These are phyloP conservation scores for Ascodesmis nigricans DNA, from an alignment of 495 filamentous ascomycete genomes.

Conservation along the genomic window DNA sequence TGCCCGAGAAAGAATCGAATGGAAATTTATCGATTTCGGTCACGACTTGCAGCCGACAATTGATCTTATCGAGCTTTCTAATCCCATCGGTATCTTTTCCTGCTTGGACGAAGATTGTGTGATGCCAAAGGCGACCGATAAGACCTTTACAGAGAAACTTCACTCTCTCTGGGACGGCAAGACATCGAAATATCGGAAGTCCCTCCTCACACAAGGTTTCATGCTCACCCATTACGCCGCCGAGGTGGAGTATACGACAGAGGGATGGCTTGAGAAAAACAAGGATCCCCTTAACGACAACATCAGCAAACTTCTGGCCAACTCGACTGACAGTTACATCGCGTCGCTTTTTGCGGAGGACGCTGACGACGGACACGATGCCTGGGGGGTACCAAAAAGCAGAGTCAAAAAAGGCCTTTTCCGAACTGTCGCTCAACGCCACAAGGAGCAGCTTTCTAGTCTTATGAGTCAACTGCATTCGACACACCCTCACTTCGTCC, in stretches of 20 bases:
- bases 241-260: constrained; percentile 89
- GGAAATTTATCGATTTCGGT: constrained; percentile 99
- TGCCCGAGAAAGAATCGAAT: constrained; percentile 91
- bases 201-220: constrained; percentile 77
- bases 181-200: constrained; percentile 74
- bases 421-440: constrained; percentile 85
- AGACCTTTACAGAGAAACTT: constrained; percentile 89
- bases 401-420: constrained; percentile 96
- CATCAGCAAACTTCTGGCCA: constrained; percentile 64
- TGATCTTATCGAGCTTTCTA: constrained; percentile 84
- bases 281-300: constrained; percentile 98
- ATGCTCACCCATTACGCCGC: constrained; percentile 97
- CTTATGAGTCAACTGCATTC: constrained; percentile 90
- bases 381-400: constrained; percentile 34
- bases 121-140: constrained; percentile 98
- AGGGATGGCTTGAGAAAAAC: constrained; percentile 96
- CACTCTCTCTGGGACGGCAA: constrained; percentile 93
- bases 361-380: constrained; percentile 53
- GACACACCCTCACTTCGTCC: constrained; percentile 94
- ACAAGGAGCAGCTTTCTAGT: constrained; percentile 89
- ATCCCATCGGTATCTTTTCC: constrained; percentile 96
- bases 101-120: constrained; percentile 96
- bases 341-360: constrained; percentile 76
- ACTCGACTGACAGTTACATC: constrained; percentile 61
- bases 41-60: constrained; percentile 95